Conservation (phyloP, 345 rosid genomes). For the thale cress (Arabidopsis thaliana) region DNA sequence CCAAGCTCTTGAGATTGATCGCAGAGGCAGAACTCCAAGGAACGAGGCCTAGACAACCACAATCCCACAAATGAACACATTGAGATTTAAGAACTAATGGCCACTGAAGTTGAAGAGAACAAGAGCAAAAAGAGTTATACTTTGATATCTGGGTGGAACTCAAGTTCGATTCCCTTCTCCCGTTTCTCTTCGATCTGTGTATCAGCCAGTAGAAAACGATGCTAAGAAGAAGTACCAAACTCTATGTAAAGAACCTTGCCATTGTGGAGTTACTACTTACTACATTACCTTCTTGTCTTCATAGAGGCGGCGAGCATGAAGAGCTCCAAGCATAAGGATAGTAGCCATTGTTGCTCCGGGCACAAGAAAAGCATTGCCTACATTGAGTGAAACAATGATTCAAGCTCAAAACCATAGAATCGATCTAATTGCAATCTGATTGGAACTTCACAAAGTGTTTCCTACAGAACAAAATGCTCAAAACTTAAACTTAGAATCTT, state of each 20-base stretch:
- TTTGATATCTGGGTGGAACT: constrained; percentile 80
- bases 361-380: constrained; percentile 72
- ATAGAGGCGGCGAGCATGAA: constrained; percentile 91
- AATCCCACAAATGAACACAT: constrained; percentile 22
- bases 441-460: background rate
- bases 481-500: background rate
- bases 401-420: constrained; percentile 26
- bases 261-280: background rate
- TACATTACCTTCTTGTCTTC: constrained; percentile 77
- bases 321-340: constrained; percentile 93
- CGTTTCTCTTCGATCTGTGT: constrained; percentile 81
- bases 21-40: constrained; percentile 76
- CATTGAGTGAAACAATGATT: constrained; percentile 13
- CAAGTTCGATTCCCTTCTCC: constrained; percentile 75
- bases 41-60: constrained; percentile 69
- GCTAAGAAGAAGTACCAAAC: constrained; percentile 8
- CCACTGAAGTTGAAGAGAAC: background rate
- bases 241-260: background rate
- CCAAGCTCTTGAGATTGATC: constrained; percentile 88
- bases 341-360: constrained; percentile 95
- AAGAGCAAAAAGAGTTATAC: constrained; percentile 44
- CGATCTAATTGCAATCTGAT: background rate
- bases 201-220: constrained; percentile 30
- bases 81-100: constrained; percentile 13
- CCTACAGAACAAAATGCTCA: background rate